Evolutionary conservation across 116 monocot species (phyloP).

Genomic region (Papilionanthe hybrid): DNA sequence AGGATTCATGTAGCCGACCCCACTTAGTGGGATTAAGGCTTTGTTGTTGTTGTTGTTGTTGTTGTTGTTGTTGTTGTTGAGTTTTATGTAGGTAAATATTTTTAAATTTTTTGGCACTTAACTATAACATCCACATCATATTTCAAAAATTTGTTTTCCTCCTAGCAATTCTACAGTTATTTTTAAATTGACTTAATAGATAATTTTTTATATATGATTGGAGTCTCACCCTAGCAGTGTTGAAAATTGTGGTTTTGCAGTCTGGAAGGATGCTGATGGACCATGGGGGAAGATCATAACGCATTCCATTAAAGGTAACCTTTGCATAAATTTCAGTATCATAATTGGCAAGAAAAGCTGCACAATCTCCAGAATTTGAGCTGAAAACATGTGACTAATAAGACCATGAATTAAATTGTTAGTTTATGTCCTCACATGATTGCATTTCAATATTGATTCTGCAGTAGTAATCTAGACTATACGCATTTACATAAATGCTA

Average conservation of each 20-base stretch:
- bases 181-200: no score
- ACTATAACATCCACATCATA: no score
- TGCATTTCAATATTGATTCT: background rate
- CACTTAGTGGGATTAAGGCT: no score
- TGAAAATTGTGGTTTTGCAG: conserved; percentile 55
- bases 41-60: no score
- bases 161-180: no score
- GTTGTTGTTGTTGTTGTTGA: no score
- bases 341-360: conserved; percentile 63
- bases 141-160: no score
- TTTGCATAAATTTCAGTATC: conserved; percentile 34
- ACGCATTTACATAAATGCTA: background rate
- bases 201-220: background rate
- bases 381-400: conserved; percentile 46
- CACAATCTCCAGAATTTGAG: conserved; percentile 50
- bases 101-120: no score
- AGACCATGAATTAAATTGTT: conserved; percentile 16
- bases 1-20: no score
- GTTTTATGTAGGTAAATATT: no score
- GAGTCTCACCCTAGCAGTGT: conserved; percentile 59
- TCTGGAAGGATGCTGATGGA: conserved; percentile 70
- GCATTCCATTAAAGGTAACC: conserved; percentile 58
- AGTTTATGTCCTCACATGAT: background rate
- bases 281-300: conserved; percentile 69
- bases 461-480: background rate